A percentile compares a stretch with the other conserved stretches of the same genome.
Conservation (phyloP, 148 eudicot species). For the Cornus suecica region DNA sequence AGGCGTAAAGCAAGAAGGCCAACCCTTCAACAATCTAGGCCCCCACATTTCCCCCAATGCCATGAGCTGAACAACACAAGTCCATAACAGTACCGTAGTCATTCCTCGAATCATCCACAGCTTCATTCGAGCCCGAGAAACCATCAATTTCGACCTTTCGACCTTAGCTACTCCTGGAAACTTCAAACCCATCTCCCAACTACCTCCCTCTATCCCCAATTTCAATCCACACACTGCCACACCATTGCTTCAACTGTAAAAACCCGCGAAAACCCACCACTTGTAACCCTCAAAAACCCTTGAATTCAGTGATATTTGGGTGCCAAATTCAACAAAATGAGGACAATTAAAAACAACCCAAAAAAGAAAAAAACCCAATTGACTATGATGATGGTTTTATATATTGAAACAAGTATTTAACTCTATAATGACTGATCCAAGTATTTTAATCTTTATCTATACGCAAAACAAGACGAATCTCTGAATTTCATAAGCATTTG, state of each 20-base stretch:
- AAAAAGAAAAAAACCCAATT: neutral
- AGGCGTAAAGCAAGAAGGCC: conserved; percentile 49
- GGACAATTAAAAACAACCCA: neutral
- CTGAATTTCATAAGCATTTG: neutral
- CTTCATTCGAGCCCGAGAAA: conserved; percentile 34
- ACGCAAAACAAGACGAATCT: conserved; percentile 37
- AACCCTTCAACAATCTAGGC: conserved; percentile 51
- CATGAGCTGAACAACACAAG: conserved; percentile 38
- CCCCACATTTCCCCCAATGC: conserved; percentile 47
- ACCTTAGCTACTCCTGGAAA: conserved; percentile 28
- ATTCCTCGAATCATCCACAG: conserved; percentile 46
- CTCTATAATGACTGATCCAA: conserved; percentile 3
- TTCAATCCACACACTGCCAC: conserved; percentile 48
- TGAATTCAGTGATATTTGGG: neutral
- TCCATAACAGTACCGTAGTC: conserved; percentile 43
- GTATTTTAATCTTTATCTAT: conserved; percentile 12
- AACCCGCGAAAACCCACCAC: neutral
- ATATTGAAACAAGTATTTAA: neutral
- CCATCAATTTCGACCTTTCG: conserved; percentile 36
- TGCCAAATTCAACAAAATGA: conserved; percentile 1
- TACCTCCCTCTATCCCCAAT: conserved; percentile 18
- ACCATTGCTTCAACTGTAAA: conserved; percentile 14
- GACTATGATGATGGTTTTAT: neutral
- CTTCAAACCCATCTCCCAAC: conserved; percentile 37
- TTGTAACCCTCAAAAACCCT: conserved; percentile 14